Conservation (phyloP, 2,329 filamentous ascomycete species). For the Cladorrhinum sp. region DNA sequence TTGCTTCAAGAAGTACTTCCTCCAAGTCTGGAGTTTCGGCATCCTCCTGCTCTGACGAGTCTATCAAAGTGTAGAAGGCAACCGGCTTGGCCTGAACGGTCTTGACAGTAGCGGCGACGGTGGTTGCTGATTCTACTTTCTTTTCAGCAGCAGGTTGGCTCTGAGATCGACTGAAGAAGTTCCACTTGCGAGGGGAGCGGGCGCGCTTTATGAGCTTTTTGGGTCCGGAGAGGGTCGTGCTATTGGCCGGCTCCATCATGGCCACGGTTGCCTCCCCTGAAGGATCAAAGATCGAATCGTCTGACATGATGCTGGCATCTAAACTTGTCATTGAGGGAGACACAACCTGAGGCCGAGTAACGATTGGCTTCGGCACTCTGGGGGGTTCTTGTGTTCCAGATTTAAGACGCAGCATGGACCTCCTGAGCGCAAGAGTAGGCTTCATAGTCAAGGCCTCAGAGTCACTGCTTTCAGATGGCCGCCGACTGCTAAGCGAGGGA, state of each 20-base stretch:
- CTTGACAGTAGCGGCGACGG: constrained; percentile 49
- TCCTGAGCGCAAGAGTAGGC: constrained; percentile 52
- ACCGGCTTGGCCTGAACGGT: constrained; percentile 49
- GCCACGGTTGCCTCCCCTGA: constrained; percentile 37
- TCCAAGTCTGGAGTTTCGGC: constrained; percentile 40
- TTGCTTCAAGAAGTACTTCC: constrained; percentile 50
- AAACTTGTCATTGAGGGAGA: constrained; percentile 55
- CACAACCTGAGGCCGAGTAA: constrained; percentile 38
- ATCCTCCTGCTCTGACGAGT: constrained; percentile 53
- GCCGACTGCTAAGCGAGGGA: constrained; percentile 33
- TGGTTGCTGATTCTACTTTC: constrained; percentile 36
- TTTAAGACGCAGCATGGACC: constrained; percentile 52
- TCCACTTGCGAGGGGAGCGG: constrained; percentile 60
- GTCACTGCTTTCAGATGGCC: constrained; percentile 57
- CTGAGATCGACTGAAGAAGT: constrained; percentile 58
- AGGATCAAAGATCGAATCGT: constrained; percentile 50
- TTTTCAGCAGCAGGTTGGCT: constrained; percentile 39
- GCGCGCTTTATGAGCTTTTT: constrained; percentile 57
- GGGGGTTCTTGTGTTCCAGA: constrained; percentile 43
- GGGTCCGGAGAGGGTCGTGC: constrained; percentile 28
- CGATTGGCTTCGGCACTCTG: constrained; percentile 53
- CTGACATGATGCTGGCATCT: constrained; percentile 56
- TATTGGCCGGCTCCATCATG: constrained; percentile 28
- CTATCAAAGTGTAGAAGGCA: constrained; percentile 61
- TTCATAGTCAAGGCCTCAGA: constrained; percentile 48